Conservation (phyloP, 2,329 filamentous ascomycete species). For the Trichoderma aggressivum region DNA sequence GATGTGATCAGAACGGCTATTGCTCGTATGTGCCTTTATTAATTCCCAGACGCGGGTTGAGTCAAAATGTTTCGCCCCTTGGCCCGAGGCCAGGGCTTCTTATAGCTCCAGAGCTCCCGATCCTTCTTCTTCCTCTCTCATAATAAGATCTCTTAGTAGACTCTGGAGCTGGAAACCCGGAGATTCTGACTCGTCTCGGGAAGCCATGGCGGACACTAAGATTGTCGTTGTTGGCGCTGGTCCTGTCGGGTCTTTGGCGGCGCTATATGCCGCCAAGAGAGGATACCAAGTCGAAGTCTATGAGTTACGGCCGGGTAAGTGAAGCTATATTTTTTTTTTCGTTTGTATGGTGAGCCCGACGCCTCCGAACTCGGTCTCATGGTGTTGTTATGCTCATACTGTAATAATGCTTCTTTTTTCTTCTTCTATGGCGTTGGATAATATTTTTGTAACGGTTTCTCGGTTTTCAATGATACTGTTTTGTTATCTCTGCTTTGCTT, state of each 20-base stretch:
- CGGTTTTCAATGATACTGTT: not conserved
- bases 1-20: slow-evolving; percentile 9
- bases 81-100: not conserved
- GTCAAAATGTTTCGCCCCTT: slow-evolving; percentile 8
- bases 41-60: not conserved
- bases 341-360: slow-evolving; percentile 1
- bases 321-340: slow-evolving; percentile 11
- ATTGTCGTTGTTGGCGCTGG: slow-evolving; percentile 86
- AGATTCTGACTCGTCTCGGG: slow-evolving; percentile 27
- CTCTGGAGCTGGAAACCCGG: not conserved
- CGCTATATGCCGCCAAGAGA: slow-evolving; percentile 84
- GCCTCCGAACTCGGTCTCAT: slow-evolving; percentile 5
- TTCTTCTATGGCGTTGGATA: not conserved
- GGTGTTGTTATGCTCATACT: not conserved
- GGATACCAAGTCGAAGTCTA: slow-evolving; percentile 92
- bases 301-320: slow-evolving; percentile 83
- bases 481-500: not conserved
- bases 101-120: slow-evolving; percentile 10
- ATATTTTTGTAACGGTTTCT: not conserved
- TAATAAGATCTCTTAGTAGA: not conserved
- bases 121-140: not conserved
- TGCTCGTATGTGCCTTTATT: not conserved
- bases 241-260: slow-evolving; percentile 87
- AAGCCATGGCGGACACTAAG: slow-evolving; percentile 53
- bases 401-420: not conserved